Evolutionary conservation across 2,329 filamentous ascomycete genomes (phyloP).

Genomic region (Aspergillus oerlinghausenensis): DNA sequence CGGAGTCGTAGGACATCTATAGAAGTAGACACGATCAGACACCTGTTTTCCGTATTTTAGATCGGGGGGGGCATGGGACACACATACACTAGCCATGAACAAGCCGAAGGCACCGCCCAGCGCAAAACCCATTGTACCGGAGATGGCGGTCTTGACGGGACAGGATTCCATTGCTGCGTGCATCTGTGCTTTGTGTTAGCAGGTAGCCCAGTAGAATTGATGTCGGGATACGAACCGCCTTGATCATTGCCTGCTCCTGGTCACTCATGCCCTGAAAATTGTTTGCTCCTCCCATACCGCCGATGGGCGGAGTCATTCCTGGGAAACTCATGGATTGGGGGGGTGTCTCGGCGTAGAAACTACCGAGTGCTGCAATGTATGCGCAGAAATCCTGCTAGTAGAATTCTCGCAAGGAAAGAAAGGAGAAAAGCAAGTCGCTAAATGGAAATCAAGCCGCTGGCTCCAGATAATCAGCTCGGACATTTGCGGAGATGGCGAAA

Average conservation of each 20-base stretch:
- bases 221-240: constrained; percentile 31
- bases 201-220: not conserved
- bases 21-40: not conserved
- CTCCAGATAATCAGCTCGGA: constrained; percentile 13
- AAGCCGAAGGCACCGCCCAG: constrained; percentile 91
- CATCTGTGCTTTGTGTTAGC: constrained; percentile 51
- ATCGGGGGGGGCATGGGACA: not conserved
- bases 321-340: constrained; percentile 32
- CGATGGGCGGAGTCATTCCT: constrained; percentile 29
- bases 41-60: not conserved
- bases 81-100: constrained; percentile 90
- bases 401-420: not conserved
- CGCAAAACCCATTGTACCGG: constrained; percentile 88
- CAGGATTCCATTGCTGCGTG: constrained; percentile 87
- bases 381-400: not conserved
- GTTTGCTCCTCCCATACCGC: constrained; percentile 18
- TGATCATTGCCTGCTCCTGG: constrained; percentile 46
- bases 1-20: constrained; percentile 97
- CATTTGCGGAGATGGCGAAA: constrained; percentile 28
- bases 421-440: not conserved
- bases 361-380: not conserved
- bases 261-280: constrained; percentile 40
- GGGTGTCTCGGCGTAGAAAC: not conserved
- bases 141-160: constrained; percentile 79
- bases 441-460: too few species aligned